Evolutionary conservation across 2,329 filamentous ascomycete genomes (phyloP), one percentile per base, ranked within the genome.

Genomic region (Sclerotinia nivalis): DNA sequence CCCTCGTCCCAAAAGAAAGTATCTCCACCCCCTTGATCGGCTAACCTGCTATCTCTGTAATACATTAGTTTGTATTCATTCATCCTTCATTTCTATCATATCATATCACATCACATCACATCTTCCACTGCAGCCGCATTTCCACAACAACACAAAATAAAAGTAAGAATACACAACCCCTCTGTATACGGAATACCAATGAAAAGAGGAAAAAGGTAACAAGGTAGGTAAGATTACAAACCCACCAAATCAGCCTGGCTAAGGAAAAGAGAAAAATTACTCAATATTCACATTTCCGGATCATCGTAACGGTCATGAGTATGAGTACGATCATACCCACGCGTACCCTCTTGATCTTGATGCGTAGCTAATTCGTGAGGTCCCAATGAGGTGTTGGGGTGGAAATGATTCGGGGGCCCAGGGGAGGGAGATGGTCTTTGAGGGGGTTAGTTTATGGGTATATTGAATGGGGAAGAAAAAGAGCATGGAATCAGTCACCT

Each of bases 211-310:
- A 22, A 18, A 8, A 20, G 25, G 40, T 18, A 8, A 5, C 18
- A 58, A 12, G 3, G 8, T 66, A 10, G 49, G 28, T 34, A 43
- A 47, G 60, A 31, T 31, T 37, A 28, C 28, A 56, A 28, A 45
- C 37, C 49, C 49, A 55, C 22, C 37, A 31, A 31, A 47, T 62
- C 20, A 37, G 28, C 10, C 2, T 20, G 10, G 13, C 9, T 43
- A n/a, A 62, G 20, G 31, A n/a, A 66, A 31, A 37, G 25, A 60
- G 49, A 67, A 22, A 67, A 49, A 47, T 59, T 34, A 59, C 45
- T 67, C 55, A 45, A 37, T 67, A 60, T 67, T 67, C 65, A 60
- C 54, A 67, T 60, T 67, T 67, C 52, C 54, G 54, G 54, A 37
- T 67, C 54, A 20, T 67, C 54, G 8, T 67, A 60, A 60, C 55